Conservation (phyloP, 371 early-diverging fungal species). For the Zychaea mexicana region DNA sequence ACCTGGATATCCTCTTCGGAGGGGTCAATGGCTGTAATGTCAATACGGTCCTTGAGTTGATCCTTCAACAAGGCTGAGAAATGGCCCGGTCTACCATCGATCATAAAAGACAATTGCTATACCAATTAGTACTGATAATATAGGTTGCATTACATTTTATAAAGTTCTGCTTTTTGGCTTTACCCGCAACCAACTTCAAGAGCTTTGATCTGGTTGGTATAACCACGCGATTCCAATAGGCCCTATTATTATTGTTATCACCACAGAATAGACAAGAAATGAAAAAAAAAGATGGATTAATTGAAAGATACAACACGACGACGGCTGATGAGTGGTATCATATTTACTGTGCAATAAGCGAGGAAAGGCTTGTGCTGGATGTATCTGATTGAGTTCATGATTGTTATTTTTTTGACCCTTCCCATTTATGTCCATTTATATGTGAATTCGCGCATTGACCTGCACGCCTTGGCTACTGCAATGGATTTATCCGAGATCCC, state of each 20-base stretch:
- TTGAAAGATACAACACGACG: background rate
- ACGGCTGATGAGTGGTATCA: background rate
- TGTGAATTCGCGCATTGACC: too few species aligned
- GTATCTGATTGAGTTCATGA: background rate
- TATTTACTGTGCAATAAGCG: constrained; percentile 8
- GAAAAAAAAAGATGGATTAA: background rate
- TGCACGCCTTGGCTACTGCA: too few species aligned
- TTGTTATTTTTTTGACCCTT: too few species aligned
- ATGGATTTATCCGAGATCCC: too few species aligned
- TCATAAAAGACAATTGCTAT: background rate
- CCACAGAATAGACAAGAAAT: background rate
- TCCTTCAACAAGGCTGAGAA: constrained; percentile 26
- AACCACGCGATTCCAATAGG: constrained; percentile 14
- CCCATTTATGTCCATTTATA: too few species aligned
- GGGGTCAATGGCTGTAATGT: constrained; percentile 31
- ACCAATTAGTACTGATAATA: background rate
- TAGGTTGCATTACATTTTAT: too few species aligned
- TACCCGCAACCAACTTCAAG: constrained; percentile 42
- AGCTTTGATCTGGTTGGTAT: constrained; percentile 2
- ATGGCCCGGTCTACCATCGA: constrained; percentile 27
- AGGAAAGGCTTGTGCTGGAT: constrained; percentile 12
- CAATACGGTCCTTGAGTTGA: constrained; percentile 16
- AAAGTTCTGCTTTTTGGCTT: too few species aligned
- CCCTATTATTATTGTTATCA: constrained; percentile 6
- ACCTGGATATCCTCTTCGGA: constrained; percentile 18